A percentile compares a stretch with the other conserved stretches of the same genome.
Conservation (phyloP, 768 basidiomycete species). For the Phlebiopsis gigantea region DNA sequence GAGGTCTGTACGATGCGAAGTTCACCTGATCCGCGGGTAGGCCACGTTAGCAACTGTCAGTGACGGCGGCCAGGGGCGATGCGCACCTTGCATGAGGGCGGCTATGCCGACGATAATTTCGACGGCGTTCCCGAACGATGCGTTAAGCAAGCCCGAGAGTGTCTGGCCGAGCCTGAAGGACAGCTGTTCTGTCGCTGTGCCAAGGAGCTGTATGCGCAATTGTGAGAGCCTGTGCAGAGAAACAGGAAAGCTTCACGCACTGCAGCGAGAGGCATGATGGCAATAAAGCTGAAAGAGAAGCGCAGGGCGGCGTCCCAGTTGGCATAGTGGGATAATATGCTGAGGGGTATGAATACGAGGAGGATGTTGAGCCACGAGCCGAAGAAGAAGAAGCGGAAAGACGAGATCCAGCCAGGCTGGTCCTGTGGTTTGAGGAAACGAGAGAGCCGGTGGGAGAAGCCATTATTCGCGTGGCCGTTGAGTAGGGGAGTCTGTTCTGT, state of each 20-base stretch:
- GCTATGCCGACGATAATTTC: conserved; percentile 89
- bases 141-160: conserved; percentile 81
- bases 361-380: conserved; percentile 70
- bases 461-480: conserved; percentile 29
- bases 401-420: conserved; percentile 56
- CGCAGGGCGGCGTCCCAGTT: conserved; percentile 75
- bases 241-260: conserved; percentile 31
- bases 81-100: conserved; percentile 67
- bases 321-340: conserved; percentile 54
- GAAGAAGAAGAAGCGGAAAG: conserved; percentile 56
- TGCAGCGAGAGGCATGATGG: conserved; percentile 85
- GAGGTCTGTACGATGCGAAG: conserved; percentile 91
- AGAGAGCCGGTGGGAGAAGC: conserved; percentile 29
- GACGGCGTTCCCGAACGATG: conserved; percentile 78
- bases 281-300: conserved; percentile 72
- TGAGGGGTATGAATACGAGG: conserved; percentile 76
- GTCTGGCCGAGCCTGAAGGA: conserved; percentile 77
- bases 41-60: neutral
- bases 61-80: neutral
- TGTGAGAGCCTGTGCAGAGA: neutral
- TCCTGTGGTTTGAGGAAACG: conserved; percentile 50
- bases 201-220: conserved; percentile 47
- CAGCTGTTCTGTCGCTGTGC: conserved; percentile 79
- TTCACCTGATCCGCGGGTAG: conserved; percentile 47
- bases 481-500: conserved; percentile 46